Percentiles rank a stretch among this genome's conserved stretches.
phyloP scores from a whole-genome alignment of 345 rosid genomes.

The Conringia planisiliqua region DNA sequence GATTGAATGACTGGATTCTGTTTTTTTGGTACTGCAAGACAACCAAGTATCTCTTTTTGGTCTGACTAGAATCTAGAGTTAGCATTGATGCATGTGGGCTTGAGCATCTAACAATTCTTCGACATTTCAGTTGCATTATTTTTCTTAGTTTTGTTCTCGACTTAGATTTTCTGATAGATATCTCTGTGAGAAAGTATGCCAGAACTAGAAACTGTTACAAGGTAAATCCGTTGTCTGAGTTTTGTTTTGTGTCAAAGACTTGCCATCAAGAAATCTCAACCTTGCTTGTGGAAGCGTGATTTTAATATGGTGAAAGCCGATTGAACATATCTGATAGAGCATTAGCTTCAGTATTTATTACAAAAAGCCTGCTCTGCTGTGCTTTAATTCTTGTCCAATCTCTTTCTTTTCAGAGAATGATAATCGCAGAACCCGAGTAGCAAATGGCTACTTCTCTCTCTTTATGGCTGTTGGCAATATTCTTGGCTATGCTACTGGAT shows the following conservation, averaged over 20 bases:
- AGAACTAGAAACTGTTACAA: not conserved
- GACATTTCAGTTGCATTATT: not conserved
- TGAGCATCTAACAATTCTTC: not conserved
- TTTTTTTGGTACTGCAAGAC: not conserved
- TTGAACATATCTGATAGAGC: not conserved
- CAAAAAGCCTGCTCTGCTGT: not conserved
- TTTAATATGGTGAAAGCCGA: not conserved
- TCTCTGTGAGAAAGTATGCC: not conserved
- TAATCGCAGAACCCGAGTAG: constrained; percentile 83
- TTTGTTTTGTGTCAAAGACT: not conserved
- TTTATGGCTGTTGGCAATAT: constrained; percentile 92
- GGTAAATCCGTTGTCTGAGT: not conserved
- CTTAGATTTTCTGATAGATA: not conserved
- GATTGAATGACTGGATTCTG: not conserved
- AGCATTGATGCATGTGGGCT: not conserved
- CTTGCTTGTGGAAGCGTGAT: not conserved
- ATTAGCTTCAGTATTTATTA: not conserved
- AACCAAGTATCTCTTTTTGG: not conserved
- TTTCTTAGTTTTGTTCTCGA: not conserved
- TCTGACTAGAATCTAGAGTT: not conserved
- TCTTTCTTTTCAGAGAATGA: constrained; percentile 66
- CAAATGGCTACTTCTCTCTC: constrained; percentile 89
- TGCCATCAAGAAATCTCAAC: not conserved
- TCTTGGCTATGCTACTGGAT: constrained; percentile 92
- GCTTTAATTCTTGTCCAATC: not conserved